Evolutionary conservation across 2,329 filamentous ascomycete species (phyloP).

Genomic region (Myriosclerotinia curreyana): DNA sequence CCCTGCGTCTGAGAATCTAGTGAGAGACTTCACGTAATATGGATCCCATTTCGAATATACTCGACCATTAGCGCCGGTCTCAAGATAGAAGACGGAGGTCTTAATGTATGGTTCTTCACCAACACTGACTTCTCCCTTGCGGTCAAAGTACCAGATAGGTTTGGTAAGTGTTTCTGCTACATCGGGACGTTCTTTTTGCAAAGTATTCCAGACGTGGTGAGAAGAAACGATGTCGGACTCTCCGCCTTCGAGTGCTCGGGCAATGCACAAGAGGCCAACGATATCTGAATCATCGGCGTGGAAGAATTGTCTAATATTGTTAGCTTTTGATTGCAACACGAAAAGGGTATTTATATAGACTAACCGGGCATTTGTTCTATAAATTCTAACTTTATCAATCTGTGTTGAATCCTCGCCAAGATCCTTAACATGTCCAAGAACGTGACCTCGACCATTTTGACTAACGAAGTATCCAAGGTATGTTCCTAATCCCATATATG

Average conservation of each 20-base stretch:
- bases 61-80: conserved; percentile 61
- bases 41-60: conserved; percentile 88
- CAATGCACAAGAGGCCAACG: conserved; percentile 78
- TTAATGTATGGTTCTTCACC: conserved; percentile 74
- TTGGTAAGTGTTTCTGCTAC: conserved; percentile 71
- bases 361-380: conserved; percentile 74
- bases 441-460: conserved; percentile 81
- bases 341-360: conserved; percentile 18
- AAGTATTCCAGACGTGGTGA: conserved; percentile 77
- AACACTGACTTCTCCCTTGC: conserved; percentile 75
- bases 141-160: conserved; percentile 89
- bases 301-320: conserved; percentile 64
- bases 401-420: conserved; percentile 57
- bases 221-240: conserved; percentile 78
- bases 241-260: conserved; percentile 74
- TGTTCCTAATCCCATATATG: conserved; percentile 86
- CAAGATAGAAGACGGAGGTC: conserved; percentile 72
- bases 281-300: conserved; percentile 81
- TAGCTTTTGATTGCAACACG: background rate
- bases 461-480: conserved; percentile 85
- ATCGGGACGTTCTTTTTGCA: conserved; percentile 72
- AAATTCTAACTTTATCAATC: conserved; percentile 86
- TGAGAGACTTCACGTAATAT: conserved; percentile 77
- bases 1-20: conserved; percentile 69
- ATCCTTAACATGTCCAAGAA: conserved; percentile 87